Evolutionary conservation across 163 green algal species (phyloP), one percentile per base, ranked within the genome.

Genomic region (Prototheca cutis): DNA sequence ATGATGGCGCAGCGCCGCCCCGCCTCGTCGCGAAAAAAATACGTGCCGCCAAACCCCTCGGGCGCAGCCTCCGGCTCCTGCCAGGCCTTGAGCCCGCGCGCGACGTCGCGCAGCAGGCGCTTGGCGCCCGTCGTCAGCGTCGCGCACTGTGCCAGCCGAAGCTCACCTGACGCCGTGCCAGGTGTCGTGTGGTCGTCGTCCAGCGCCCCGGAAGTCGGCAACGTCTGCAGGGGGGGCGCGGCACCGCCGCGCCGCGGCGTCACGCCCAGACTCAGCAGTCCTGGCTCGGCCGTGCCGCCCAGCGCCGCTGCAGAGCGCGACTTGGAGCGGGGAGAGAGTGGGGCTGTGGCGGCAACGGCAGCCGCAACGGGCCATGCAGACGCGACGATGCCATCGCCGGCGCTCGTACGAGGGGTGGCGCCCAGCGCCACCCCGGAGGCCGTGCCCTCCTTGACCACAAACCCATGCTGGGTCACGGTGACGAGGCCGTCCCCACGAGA

Each of bases 21-120:
- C 3, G 53, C 40, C 21, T 84, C 76, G 53, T 90, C 80, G 18
- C 61, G 62, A 47, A 97, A 89, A 48, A 95, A 94, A 74, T 98
- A 98, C 3, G 90, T 94, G 15, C 91, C 91, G 27, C 92, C 91
- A 61, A 97, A 84, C 47, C 92, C 91, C 45, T 89, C 84, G 23
- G 18, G 52, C 3, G 77, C 62, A 13, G 67, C 64, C 55, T 87
- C 84, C 0, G 85, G 85, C 55, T 85, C 73, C 70, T 82, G 74
- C 40, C 55, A 31, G 2, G 80, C 82, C 28, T 77, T 77, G 23
- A 91, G 59, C 23, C 84, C 84, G 8, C 76, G 63, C 19, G 85
- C 64, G 8, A 94, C 84, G 3, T 70, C 67, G 52, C 82, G 82
- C 36, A 90, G 78, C 42, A 94, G 68, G 6, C 69, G 70, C 34